Conservation (phyloP, 2,329 filamentous ascomycete species). For the Cordyceps cicadae region DNA sequence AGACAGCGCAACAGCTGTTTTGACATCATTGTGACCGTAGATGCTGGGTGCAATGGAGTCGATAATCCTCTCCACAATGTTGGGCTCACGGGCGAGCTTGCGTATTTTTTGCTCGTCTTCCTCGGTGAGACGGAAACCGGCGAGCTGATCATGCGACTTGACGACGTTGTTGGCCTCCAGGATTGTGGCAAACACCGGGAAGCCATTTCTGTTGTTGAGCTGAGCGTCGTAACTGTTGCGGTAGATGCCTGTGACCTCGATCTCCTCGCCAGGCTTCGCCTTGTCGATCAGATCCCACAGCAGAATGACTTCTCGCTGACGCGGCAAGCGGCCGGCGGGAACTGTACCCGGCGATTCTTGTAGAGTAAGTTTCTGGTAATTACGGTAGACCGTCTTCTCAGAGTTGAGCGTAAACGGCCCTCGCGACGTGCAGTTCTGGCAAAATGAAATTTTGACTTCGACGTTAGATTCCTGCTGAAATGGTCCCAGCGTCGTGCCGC, state of each 20-base stretch:
- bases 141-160: constrained; percentile 94
- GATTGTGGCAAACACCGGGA: constrained; percentile 96
- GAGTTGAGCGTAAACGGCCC: constrained; percentile 94
- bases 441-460: constrained; percentile 93
- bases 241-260: constrained; percentile 94
- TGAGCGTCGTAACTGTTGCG: constrained; percentile 97
- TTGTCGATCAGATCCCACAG: constrained; percentile 95
- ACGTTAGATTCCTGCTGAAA: constrained; percentile 97
- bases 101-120: constrained; percentile 91
- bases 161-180: constrained; percentile 95
- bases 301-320: constrained; percentile 88
- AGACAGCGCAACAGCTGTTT: constrained; percentile 89
- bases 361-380: constrained; percentile 95
- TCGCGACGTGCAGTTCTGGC: constrained; percentile 90
- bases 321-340: constrained; percentile 85
- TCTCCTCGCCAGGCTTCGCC: constrained; percentile 94
- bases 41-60: constrained; percentile 93
- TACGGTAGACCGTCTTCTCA: constrained; percentile 95
- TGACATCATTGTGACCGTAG: constrained; percentile 93
- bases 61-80: constrained; percentile 88
- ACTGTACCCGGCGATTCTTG: constrained; percentile 97
- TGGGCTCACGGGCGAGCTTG: constrained; percentile 76
- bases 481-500: constrained; percentile 80
- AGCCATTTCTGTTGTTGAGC: constrained; percentile 96
- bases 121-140: constrained; percentile 90